Evolutionary conservation across 148 eudicot genomes (phyloP).

Genomic region (Persicaria tinctoria): DNA sequence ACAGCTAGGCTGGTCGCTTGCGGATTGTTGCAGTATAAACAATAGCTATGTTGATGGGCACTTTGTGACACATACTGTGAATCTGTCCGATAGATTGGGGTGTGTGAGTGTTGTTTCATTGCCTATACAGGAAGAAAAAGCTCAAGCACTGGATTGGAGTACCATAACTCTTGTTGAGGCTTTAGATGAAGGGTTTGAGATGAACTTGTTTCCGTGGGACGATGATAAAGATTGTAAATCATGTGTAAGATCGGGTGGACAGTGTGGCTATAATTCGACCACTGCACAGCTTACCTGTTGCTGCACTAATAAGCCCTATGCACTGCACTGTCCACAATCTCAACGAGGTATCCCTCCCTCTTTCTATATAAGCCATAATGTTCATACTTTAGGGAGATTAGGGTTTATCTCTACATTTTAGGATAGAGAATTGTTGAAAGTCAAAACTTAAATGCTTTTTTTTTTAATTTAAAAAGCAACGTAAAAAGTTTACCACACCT

Average conservation of each 20-base stretch:
- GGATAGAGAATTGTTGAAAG: no score
- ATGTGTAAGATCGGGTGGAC: neutral
- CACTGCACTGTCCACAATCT: neutral
- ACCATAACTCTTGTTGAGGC: neutral
- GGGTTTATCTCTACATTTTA: no score
- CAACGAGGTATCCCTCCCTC: neutral
- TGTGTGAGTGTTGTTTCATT: neutral
- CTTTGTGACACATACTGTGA: neutral
- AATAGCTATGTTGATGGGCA: neutral
- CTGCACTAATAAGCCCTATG: neutral
- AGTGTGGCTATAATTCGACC: slow-evolving; percentile 1
- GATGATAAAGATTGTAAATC: neutral
- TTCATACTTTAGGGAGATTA: no score
- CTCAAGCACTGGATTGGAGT: neutral
- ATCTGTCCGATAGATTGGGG: neutral
- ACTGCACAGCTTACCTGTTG: no score
- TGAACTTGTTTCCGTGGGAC: neutral
- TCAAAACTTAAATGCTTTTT: no score
- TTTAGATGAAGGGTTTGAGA: neutral
- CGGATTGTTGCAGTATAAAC: neutral
- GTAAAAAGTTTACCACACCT: no score
- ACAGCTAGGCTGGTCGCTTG: neutral
- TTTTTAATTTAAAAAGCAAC: no score
- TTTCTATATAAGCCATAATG: no score
- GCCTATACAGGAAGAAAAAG: neutral